Conservation (phyloP, 2,329 filamentous ascomycete species). For the Emmonsia crescens region DNA sequence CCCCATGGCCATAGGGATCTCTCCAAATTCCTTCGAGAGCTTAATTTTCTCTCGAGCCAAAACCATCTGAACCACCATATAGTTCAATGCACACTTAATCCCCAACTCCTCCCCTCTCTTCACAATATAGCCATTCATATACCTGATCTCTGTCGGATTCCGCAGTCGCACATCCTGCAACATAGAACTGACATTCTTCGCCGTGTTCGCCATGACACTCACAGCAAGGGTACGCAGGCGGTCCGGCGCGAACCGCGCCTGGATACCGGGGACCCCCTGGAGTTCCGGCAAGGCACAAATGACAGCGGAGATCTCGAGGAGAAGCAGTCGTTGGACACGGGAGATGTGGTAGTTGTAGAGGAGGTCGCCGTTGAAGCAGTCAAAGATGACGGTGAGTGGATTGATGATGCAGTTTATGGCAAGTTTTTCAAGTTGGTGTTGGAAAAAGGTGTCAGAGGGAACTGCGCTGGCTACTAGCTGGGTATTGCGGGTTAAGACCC, state of each 20-base stretch:
- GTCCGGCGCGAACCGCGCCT: slow-evolving; percentile 48
- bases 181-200: slow-evolving; percentile 55
- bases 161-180: slow-evolving; percentile 53
- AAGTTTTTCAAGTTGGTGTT: slow-evolving; percentile 66
- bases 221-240: slow-evolving; percentile 52
- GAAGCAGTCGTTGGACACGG: slow-evolving; percentile 56
- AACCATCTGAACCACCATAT: slow-evolving; percentile 60
- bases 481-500: slow-evolving; percentile 51
- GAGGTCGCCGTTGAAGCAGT: slow-evolving; percentile 62
- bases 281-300: slow-evolving; percentile 66
- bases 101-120: slow-evolving; percentile 60
- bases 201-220: slow-evolving; percentile 44
- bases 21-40: slow-evolving; percentile 19
- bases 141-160: slow-evolving; percentile 63
- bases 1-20: slow-evolving; percentile 22
- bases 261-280: slow-evolving; percentile 48
- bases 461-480: slow-evolving; percentile 51
- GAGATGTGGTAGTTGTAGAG: slow-evolving; percentile 55
- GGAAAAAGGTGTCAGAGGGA: slow-evolving; percentile 51
- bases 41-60: slow-evolving; percentile 53
- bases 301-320: slow-evolving; percentile 64
- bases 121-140: slow-evolving; percentile 81
- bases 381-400: slow-evolving; percentile 67
- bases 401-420: slow-evolving; percentile 68
- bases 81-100: slow-evolving; percentile 61